phyloP scores from a whole-genome alignment of 306 rosid genomes.

The Fragaria iinumae region DNA sequence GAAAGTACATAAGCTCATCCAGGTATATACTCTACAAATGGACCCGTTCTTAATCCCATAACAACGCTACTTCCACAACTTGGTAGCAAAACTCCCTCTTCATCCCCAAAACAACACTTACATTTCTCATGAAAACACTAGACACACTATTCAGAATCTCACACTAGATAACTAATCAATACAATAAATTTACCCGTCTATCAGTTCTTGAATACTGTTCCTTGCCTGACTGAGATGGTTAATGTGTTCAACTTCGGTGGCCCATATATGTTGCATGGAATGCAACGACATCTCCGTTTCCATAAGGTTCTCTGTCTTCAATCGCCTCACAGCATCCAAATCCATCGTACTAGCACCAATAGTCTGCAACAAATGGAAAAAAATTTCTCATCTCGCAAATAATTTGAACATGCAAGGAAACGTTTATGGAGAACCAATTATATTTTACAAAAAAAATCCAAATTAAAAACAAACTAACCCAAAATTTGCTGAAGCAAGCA shows the following conservation, averaged over 20 bases:
- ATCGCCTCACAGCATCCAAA: constrained; percentile 39
- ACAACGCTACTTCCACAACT: no score
- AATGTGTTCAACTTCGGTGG: constrained; percentile 45
- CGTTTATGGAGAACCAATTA: not conserved
- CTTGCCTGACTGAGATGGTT: constrained; percentile 52
- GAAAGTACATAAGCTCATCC: no score
- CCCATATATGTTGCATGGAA: constrained; percentile 57
- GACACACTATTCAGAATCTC: not conserved
- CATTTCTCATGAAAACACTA: not conserved
- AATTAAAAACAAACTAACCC: constrained; percentile 55
- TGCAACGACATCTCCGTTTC: constrained; percentile 35
- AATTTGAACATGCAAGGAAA: not conserved
- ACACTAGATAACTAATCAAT: not conserved
- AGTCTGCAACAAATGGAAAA: constrained; percentile 43
- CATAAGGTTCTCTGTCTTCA: constrained; percentile 42
- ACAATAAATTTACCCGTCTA: constrained; percentile 28
- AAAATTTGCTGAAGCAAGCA: constrained; percentile 55
- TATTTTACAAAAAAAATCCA: not conserved
- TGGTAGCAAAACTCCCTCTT: no score
- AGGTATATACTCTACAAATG: no score
- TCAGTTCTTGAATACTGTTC: constrained; percentile 45
- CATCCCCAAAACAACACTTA: no score
- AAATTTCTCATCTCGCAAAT: not conserved
- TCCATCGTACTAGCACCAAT: constrained; percentile 55
- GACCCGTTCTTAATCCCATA: no score